Conservation (phyloP, 345 rosid species). For the Zanthoxylum bungeanum region DNA sequence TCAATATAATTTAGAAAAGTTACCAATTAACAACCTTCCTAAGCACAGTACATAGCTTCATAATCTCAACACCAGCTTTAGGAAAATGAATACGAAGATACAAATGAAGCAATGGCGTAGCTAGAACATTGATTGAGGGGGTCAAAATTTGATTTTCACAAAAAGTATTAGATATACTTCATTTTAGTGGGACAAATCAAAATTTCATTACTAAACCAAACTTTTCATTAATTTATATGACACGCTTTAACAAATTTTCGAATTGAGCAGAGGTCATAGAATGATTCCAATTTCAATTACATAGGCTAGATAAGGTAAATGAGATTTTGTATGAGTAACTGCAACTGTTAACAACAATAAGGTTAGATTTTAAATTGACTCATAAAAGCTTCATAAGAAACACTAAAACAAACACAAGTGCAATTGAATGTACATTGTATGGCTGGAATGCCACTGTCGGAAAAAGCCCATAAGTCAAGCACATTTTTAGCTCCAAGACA, state of each 20-base stretch:
- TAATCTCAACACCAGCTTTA: background rate
- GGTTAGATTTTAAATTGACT: background rate
- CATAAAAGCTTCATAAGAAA: background rate
- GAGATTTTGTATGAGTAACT: background rate
- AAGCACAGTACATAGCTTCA: background rate
- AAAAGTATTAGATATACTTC: no score
- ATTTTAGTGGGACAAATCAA: no score
- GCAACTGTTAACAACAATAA: background rate
- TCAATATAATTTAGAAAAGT: background rate
- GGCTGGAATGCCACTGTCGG: background rate
- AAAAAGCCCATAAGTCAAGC: background rate
- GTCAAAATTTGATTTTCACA: no score
- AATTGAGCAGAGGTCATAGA: no score
- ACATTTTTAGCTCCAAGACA: background rate
- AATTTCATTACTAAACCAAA: no score
- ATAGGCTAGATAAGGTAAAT: background rate
- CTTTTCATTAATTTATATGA: no score
- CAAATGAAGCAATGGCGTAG: no score
- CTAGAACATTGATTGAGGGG: no score
- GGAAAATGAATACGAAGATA: background rate
- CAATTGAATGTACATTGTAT: background rate
- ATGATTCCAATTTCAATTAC: background rate
- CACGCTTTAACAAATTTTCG: no score
- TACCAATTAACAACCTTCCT: background rate
- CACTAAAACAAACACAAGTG: background rate